phyloP scores from a whole-genome alignment of 306 rosid species.

The Trifolium pratense region DNA sequence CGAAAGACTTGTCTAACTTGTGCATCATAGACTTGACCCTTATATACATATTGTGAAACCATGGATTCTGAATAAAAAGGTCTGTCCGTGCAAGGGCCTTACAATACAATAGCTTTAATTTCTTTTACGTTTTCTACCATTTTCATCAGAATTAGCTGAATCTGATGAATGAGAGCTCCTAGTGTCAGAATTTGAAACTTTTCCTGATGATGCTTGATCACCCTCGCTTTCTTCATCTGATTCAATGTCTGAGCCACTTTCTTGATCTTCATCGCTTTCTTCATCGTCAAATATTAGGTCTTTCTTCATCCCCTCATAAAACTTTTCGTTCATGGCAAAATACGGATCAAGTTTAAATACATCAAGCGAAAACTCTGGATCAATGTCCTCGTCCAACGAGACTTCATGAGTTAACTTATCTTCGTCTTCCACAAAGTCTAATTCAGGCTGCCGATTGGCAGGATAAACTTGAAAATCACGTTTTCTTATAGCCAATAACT shows the following conservation, averaged over 20 bases:
- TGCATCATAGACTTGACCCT: too few relatives aligned
- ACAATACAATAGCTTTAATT: too few relatives aligned
- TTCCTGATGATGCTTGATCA: too few relatives aligned
- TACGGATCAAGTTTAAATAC: slow-evolving; percentile 73
- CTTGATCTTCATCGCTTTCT: slow-evolving; percentile 70
- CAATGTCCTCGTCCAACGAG: slow-evolving; percentile 49
- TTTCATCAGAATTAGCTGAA: too few relatives aligned
- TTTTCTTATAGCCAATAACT: slow-evolving; percentile 78
- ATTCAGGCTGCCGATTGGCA: slow-evolving; percentile 53
- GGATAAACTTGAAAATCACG: slow-evolving; percentile 79
- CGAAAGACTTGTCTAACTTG: too few relatives aligned
- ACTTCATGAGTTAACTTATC: slow-evolving; percentile 51
- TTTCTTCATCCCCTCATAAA: slow-evolving; percentile 78
- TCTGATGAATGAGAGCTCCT: too few relatives aligned
- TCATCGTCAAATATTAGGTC: slow-evolving; percentile 78
- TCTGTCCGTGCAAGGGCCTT: too few relatives aligned
- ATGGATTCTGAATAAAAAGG: too few relatives aligned
- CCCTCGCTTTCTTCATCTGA: too few relatives aligned
- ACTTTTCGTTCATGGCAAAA: slow-evolving; percentile 71
- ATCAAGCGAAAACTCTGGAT: slow-evolving; percentile 55
- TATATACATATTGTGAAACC: too few relatives aligned
- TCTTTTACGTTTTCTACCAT: too few relatives aligned
- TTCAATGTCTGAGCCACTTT: slow-evolving; percentile 61
- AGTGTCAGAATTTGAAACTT: too few relatives aligned
- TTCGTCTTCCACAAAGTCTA: slow-evolving; percentile 54